These are phyloP conservation scores for Penicillium bovifimosum DNA, from an alignment of 495 filamentous ascomycete genomes.

Conservation along the genomic window DNA sequence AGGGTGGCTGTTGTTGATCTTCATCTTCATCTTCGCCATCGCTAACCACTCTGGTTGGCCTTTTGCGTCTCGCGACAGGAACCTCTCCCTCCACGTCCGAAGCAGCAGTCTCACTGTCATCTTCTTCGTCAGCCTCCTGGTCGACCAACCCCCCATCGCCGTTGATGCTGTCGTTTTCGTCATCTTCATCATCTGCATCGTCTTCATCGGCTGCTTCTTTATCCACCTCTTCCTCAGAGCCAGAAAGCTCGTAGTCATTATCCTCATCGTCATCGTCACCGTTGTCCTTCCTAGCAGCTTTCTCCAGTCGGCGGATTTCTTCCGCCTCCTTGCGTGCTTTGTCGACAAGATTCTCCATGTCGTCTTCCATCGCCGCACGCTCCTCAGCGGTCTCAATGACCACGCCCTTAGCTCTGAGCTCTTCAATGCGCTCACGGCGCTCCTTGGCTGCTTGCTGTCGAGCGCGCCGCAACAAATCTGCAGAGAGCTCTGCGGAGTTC, in stretches of 20 bases:
- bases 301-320: constrained; percentile 72
- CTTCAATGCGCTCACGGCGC: constrained; percentile 70
- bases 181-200: constrained; percentile 38
- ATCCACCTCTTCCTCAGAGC: constrained; percentile 46
- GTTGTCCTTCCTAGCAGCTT: constrained; percentile 56
- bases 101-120: constrained; percentile 20
- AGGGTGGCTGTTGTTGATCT: constrained; percentile 28
- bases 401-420: constrained; percentile 71
- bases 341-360: constrained; percentile 82
- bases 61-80: constrained; percentile 30
- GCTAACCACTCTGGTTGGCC: constrained; percentile 37
- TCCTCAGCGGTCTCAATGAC: constrained; percentile 84
- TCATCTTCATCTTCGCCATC: constrained; percentile 53
- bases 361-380: constrained; percentile 66
- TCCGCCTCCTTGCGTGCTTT: constrained; percentile 76
- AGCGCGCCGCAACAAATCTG: constrained; percentile 59
- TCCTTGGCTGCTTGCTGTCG: constrained; percentile 75
- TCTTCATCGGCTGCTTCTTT: constrained; percentile 26
- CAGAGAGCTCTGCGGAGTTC: constrained; percentile 64
- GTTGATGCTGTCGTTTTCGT: constrained; percentile 35
- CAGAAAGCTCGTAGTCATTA: constrained; percentile 51
- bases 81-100: constrained; percentile 24
- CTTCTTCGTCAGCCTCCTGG: constrained; percentile 37
- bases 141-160: constrained; percentile 32
- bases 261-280: constrained; percentile 60